phyloP scores from a whole-genome alignment of 352 stramenopile genomes.

The Globisporangium cylindrosporum region DNA sequence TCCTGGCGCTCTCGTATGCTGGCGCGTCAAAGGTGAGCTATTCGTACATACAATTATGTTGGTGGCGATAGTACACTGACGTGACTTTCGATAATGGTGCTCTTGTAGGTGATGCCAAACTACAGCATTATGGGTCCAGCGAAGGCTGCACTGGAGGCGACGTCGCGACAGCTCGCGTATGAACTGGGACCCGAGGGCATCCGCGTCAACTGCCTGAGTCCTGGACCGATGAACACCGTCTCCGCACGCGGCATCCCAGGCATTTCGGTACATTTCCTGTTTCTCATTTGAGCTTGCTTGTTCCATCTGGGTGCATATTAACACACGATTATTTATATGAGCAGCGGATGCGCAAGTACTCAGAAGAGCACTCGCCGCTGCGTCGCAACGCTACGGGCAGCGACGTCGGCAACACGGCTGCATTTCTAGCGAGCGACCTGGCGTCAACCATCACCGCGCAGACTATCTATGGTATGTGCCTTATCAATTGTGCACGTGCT shows the following conservation, averaged over 20 bases:
- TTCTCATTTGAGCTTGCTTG: neutral
- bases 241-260: constrained; percentile 87
- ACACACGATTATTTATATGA: constrained; percentile 4
- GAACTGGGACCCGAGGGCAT: constrained; percentile 77
- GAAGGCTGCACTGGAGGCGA: constrained; percentile 88
- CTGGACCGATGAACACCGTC: constrained; percentile 89
- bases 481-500: neutral
- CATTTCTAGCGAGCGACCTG: constrained; percentile 78
- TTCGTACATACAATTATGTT: neutral
- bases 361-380: constrained; percentile 61
- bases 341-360: constrained; percentile 81
- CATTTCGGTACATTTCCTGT: constrained; percentile 60
- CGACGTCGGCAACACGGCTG: constrained; percentile 79
- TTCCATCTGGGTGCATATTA: neutral
- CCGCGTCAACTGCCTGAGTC: constrained; percentile 89
- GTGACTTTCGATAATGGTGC: neutral
- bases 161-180: constrained; percentile 74
- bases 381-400: constrained; percentile 58
- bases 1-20: constrained; percentile 88
- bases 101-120: constrained; percentile 69
- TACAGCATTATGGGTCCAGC: constrained; percentile 93
- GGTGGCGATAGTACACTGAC: neutral
- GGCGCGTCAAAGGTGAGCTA: constrained; percentile 53
- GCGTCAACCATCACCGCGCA: constrained; percentile 84
- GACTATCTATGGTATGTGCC: constrained; percentile 78